Conservation (phyloP, 2,329 filamentous ascomycete species). For the Colletotrichum simmondsii region DNA sequence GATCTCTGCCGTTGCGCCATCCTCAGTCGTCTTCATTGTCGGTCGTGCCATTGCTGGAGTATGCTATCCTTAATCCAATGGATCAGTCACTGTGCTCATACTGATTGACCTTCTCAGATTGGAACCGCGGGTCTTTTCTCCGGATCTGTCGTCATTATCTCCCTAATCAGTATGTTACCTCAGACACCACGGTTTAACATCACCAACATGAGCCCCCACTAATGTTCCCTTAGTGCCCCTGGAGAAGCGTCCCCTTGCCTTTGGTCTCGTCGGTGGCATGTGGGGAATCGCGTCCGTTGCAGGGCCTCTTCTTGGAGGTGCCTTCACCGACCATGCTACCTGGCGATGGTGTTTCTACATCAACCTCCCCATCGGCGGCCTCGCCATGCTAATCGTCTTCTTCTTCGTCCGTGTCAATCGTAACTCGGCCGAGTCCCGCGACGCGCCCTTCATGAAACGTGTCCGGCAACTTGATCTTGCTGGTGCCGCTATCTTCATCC, state of each 20-base stretch:
- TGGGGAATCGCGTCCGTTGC: constrained; percentile 65
- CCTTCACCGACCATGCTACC: constrained; percentile 58
- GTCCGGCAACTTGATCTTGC: constrained; percentile 64
- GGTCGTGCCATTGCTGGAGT: constrained; percentile 61
- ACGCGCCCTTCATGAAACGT: constrained; percentile 48
- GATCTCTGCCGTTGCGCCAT: constrained; percentile 56
- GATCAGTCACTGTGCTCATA: too few species aligned
- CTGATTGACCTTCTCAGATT: constrained; percentile 38
- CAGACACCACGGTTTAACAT: too few species aligned
- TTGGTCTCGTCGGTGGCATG: constrained; percentile 65
- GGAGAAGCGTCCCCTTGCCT: constrained; percentile 62
- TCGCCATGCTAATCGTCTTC: constrained; percentile 59
- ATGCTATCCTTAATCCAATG: too few species aligned
- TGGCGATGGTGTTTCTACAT: constrained; percentile 66
- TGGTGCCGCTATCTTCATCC: constrained; percentile 61
- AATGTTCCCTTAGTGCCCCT: constrained; percentile 57
- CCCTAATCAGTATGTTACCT: too few species aligned
- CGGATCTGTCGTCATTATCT: constrained; percentile 57
- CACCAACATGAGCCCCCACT: too few species aligned
- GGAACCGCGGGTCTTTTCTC: constrained; percentile 63
- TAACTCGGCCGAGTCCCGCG: constrained; percentile 5
- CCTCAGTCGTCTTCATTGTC: constrained; percentile 61
- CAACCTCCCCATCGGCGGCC: constrained; percentile 56
- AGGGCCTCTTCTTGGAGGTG: constrained; percentile 62
- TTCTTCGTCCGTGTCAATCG: constrained; percentile 45